Conservation (phyloP, 225 moss, liverwort and hornwort species). For the Physcomitrium patens region DNA sequence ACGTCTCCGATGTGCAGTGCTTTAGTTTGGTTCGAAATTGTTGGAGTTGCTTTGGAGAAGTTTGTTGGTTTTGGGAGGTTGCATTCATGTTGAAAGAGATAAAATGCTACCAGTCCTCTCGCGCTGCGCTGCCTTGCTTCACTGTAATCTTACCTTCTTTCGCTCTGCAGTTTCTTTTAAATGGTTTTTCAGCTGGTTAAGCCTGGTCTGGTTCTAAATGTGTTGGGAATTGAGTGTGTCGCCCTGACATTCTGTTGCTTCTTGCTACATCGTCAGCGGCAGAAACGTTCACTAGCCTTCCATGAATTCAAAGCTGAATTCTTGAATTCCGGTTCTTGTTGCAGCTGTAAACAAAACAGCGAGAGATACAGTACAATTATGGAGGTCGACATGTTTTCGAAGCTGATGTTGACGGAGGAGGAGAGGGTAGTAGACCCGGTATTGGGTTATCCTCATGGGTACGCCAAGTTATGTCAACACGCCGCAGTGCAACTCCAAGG, state of each 20-base stretch:
- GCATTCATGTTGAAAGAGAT: too few relatives aligned
- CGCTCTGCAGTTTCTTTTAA: too few relatives aligned
- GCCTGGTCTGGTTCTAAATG: background rate
- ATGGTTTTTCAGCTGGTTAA: background rate
- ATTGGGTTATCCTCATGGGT: conserved; percentile 47
- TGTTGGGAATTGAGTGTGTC: background rate
- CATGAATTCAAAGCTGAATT: background rate
- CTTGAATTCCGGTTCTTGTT: background rate
- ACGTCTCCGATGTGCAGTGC: background rate
- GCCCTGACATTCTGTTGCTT: background rate
- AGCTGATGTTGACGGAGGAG: conserved; percentile 40
- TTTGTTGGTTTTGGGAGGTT: too few relatives aligned
- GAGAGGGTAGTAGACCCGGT: conserved; percentile 40
- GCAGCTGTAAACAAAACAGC: background rate
- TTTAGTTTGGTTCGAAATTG: background rate
- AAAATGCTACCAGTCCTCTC: too few relatives aligned
- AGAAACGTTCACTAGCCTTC: background rate
- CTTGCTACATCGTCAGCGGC: background rate
- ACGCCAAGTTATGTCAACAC: conserved; percentile 46
- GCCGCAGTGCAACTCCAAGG: conserved; percentile 40
- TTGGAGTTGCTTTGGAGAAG: background rate
- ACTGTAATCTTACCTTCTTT: too few relatives aligned
- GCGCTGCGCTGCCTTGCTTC: too few relatives aligned
- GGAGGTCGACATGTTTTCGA: conserved; percentile 28
- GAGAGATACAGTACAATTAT: background rate